These are phyloP conservation scores for Pleurozium schreberi DNA, from an alignment of 225 moss, liverwort and hornwort species.

Conservation along the genomic window DNA sequence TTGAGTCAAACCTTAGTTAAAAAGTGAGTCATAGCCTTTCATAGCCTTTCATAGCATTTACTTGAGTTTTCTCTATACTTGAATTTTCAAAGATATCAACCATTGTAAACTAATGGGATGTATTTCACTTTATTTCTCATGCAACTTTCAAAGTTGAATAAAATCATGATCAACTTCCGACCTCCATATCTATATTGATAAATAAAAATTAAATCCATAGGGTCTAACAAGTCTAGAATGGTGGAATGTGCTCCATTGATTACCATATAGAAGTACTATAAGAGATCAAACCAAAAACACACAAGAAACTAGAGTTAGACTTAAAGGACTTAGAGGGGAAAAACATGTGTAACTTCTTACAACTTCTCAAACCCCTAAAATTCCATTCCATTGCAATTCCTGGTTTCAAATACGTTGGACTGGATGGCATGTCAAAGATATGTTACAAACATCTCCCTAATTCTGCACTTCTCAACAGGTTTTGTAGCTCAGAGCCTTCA, in stretches of 20 bases:
- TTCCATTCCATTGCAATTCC: neutral
- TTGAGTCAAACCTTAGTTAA: neutral
- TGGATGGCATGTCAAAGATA: neutral
- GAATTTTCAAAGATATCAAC: neutral
- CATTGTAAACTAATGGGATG: neutral
- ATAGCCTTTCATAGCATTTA: no score
- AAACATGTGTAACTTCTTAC: neutral
- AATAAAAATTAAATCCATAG: neutral
- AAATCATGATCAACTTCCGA: neutral
- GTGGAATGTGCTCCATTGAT: neutral
- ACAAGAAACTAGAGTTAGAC: no score
- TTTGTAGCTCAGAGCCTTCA: neutral
- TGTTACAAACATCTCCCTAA: neutral
- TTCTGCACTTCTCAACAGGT: neutral
- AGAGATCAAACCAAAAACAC: neutral
- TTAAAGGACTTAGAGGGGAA: neutral
- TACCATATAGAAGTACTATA: no score
- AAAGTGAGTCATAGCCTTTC: neutral
- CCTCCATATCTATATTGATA: neutral
- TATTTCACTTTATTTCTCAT: neutral
- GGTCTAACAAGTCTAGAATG: no score
- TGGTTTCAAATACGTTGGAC: neutral
- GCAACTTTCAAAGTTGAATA: neutral
- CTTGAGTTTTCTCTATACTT: neutral
- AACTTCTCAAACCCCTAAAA: neutral